Base-by-base conservation (phyloP, 805 yeast species). In the Metschnikowia sp. region DNA sequence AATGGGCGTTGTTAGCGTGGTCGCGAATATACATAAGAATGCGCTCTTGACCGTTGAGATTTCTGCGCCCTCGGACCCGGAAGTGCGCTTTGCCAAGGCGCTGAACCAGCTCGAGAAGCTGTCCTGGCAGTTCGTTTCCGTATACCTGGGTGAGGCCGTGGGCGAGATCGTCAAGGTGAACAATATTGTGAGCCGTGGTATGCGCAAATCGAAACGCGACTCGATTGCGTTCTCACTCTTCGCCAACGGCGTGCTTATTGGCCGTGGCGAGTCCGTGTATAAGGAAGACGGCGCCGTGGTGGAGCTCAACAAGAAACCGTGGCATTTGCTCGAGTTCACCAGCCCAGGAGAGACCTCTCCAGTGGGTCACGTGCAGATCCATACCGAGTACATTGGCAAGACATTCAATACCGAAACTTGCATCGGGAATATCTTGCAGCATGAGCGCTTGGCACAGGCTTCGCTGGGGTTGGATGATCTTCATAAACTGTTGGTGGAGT, bases 81-180 rank as follows among this genome's bases (percentile, higher is more conserved):
- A 65, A 38, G 68, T 84, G 32, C 65, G 70, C 5, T 85, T 88
- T 60, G 77, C 82, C n/a, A 82, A 82, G 59, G 88, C 86, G 10
- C 76, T 87, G 0, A 84, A 84, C 63, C 88, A 82, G 58, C 61
- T 64, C 12, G 75, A 74, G 9, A 63, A 67, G 36, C 62, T 70
- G 26, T 52, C 64, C 8, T 88, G 95, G 95, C 81, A 79, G 45
- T 86, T 89, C 57, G 76, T 86, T 9, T 82, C 92, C 2, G 88
- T 86, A 10, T 73, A 76, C 54, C 81, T 88, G 1, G 83, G 79
- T 36, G 96, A 89, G 65, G 71, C 74, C 11, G 71, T 88, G 47
- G 86, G 91, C 32, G 96, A 88, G 62, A 72, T 78, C 32, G 76
- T 89, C 39, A 81, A 81, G 58, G 71, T 88, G 12, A 73, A 78